Conservation (phyloP, 176 grass and related monocot species). For the Eremochloa ophiuroides region DNA sequence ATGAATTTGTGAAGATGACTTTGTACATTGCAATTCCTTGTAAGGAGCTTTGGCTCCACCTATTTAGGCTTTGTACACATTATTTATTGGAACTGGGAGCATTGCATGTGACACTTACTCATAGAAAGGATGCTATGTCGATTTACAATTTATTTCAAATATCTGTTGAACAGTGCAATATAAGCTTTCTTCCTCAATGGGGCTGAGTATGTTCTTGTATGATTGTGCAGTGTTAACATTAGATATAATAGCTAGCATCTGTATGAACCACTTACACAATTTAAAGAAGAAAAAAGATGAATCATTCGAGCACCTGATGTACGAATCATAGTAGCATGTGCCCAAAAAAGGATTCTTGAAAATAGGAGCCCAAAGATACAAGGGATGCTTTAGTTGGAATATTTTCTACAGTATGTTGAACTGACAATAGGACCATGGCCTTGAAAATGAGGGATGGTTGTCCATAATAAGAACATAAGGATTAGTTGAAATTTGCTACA, state of each 20-base stretch:
- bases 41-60: neutral
- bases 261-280: neutral
- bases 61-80: neutral
- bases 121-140: neutral
- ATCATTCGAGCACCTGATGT: neutral
- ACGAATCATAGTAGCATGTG: neutral
- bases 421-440: neutral
- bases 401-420: neutral
- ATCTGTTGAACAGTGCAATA: neutral
- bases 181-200: neutral
- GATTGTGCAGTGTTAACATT: neutral
- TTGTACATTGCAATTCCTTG: conserved; percentile 9
- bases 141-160: conserved; percentile 9
- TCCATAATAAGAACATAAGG: neutral
- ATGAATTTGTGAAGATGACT: conserved; percentile 7
- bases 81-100: neutral
- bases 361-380: neutral
- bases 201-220: neutral
- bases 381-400: neutral
- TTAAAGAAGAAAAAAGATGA: neutral
- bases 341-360: neutral
- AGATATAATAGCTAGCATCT: neutral
- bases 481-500: neutral
- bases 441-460: neutral
- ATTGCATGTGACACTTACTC: neutral